Base-by-base conservation (phyloP, 2,329 filamentous ascomycete species). In the Teratosphaeria gauchensis region DNA sequence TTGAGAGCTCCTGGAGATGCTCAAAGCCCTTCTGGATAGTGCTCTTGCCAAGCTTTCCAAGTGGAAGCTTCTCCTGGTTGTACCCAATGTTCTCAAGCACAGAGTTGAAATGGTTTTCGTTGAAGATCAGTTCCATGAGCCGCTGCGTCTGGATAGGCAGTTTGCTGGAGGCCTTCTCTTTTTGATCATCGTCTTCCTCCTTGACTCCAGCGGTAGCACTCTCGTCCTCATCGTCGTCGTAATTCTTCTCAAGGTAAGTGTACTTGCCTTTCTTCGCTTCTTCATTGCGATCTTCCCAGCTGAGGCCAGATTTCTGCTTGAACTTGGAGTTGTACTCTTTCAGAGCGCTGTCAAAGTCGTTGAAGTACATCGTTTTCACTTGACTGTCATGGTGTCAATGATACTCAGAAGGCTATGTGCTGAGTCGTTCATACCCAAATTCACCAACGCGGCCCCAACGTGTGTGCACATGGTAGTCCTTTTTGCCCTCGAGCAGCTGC, bases 51-150 rank as follows among this genome's bases (percentile, higher is more conserved):
- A 95, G 80, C 70, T 94, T 95, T 3, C 90, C 91, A 1, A 95
- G 77, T 0, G 90, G 90, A 46, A 95, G 77, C 72, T 95, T 95
- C 62, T 87, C 79, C 11, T 82, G 78, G 64, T 90, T 86, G 65
- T 90, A 90, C 64, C 88, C 88, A 63, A 90, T 77, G 1, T 81
- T 77, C 1, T 73, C 71, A 84, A 90, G 88, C 35, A 84, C 82
- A 8, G 80, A 80, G 24, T 82, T 77, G 72, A 95, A 90, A 69
- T 86, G 86, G 24, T 85, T 71, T 58, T 84, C 80, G 71, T 95
- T 92, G 78, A 95, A 95, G 61, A 96, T 95, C 63, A 95, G 82
- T 60, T 85, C 76, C 80, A 95, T 86, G 21, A 95, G 76, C 8
- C 83, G 75, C 68, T 90, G 85, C 2, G 90, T 78, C 0, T 84